Conservation (phyloP, 176 grass and related monocot species). For the Oryza meridionalis region DNA sequence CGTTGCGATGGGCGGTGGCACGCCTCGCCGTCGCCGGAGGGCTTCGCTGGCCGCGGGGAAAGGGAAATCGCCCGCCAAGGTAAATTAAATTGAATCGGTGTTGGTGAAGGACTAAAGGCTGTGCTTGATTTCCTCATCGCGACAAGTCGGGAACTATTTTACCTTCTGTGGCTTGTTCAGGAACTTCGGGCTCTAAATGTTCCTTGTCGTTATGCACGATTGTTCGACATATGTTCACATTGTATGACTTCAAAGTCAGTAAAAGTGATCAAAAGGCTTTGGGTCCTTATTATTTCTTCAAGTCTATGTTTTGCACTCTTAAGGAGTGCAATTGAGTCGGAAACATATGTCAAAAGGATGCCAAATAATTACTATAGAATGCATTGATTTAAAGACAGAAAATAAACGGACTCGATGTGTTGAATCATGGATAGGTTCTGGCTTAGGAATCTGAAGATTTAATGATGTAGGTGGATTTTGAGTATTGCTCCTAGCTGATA, state of each 20-base stretch:
- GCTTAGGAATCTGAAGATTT: not conserved
- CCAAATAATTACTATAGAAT: not conserved
- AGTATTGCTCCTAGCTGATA: not conserved
- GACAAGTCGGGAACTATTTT: not conserved
- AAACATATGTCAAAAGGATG: not conserved
- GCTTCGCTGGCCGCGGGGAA: conserved; percentile 41
- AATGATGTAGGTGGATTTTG: not conserved
- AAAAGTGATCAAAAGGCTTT: not conserved
- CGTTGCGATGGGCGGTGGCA: not conserved
- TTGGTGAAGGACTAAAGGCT: too few relatives aligned
- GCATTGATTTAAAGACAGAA: not conserved
- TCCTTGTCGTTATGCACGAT: not conserved
- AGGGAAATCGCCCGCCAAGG: conserved; percentile 49
- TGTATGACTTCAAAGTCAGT: not conserved
- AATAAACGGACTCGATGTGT: not conserved
- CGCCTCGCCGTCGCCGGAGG: conserved; percentile 36
- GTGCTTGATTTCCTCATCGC: not conserved
- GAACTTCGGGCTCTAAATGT: not conserved
- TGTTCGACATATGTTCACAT: not conserved
- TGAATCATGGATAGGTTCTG: not conserved
- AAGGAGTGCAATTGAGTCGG: not conserved
- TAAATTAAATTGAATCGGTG: not conserved
- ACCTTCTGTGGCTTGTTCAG: not conserved
- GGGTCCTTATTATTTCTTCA: not conserved
- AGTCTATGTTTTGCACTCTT: not conserved